phyloP scores from a whole-genome alignment of 164 flowering plant genomes.

The Platanus orientalis region DNA sequence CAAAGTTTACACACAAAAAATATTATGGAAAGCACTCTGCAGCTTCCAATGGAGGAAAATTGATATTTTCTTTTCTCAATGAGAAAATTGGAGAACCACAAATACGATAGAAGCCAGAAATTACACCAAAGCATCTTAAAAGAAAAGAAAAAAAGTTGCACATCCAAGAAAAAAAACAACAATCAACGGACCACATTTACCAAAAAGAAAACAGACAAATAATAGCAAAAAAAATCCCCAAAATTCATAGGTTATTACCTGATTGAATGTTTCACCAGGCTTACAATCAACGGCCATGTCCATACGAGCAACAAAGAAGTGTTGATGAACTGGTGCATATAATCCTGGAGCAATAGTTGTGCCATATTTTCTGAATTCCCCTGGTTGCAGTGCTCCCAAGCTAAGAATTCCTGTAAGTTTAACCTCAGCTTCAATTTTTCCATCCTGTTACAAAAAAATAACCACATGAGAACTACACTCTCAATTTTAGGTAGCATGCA shows the following conservation, averaged over 20 bases:
- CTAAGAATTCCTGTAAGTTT: slow-evolving; percentile 88
- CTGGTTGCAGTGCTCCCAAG: slow-evolving; percentile 79
- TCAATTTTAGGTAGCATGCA: background rate
- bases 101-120: too few species aligned
- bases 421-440: slow-evolving; percentile 89
- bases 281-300: slow-evolving; percentile 90
- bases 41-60: too few species aligned
- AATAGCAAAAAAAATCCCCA: too few species aligned
- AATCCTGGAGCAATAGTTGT: slow-evolving; percentile 85
- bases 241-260: slow-evolving; percentile 31
- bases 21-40: too few species aligned
- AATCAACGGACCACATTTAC: too few species aligned
- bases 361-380: slow-evolving; percentile 84
- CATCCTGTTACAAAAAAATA: slow-evolving; percentile 51
- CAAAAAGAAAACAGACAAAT: too few species aligned
- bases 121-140: too few species aligned
- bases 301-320: slow-evolving; percentile 89
- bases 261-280: slow-evolving; percentile 83
- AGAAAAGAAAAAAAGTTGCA: too few species aligned
- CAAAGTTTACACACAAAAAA: too few species aligned
- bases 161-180: too few species aligned
- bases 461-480: background rate
- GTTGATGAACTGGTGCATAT: slow-evolving; percentile 95
- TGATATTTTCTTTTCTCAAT: too few species aligned
- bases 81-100: too few species aligned